A percentile compares a stretch with the other conserved stretches of the same genome.
Conservation (phyloP, 2,329 filamentous ascomycete species). For the Aspergillus ochraceoroseus region DNA sequence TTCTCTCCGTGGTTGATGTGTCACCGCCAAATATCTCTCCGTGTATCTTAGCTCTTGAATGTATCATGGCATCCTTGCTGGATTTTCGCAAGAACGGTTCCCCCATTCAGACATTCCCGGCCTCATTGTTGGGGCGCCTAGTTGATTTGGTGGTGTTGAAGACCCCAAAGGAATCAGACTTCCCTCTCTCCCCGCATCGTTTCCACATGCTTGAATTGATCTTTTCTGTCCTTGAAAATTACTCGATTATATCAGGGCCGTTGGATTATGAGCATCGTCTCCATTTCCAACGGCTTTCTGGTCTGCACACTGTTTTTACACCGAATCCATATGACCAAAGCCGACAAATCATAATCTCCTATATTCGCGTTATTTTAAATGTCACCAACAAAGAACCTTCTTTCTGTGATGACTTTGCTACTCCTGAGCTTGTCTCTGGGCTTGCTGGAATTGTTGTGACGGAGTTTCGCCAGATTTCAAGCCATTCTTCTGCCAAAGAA, state of each 20-base stretch:
- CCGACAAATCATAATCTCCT: constrained; percentile 33
- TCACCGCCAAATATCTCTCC: constrained; percentile 27
- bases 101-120: constrained; percentile 26
- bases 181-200: constrained; percentile 10
- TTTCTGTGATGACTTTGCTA: constrained; percentile 64
- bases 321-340: constrained; percentile 16
- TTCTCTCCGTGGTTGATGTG: constrained; percentile 26
- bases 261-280: constrained; percentile 27
- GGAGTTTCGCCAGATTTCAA: constrained; percentile 30
- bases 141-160: constrained; percentile 28
- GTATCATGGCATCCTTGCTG: constrained; percentile 31
- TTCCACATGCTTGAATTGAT: constrained; percentile 26
- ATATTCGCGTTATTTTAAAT: constrained; percentile 72
- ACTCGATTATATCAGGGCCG: constrained; percentile 29
- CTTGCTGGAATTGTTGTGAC: constrained; percentile 37
- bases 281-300: constrained; percentile 29
- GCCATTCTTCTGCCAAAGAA: constrained; percentile 37
- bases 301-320: constrained; percentile 40
- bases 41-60: constrained; percentile 32
- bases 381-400: constrained; percentile 73
- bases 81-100: constrained; percentile 32
- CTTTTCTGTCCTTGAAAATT: constrained; percentile 39
- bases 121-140: constrained; percentile 26
- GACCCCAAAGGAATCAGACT: constrained; percentile 4
- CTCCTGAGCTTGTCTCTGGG: constrained; percentile 33